Percentiles rank a stretch among this genome's conserved stretches.
These are phyloP conservation scores for Cytidiella melzeri DNA, from an alignment of 768 basidiomycete species.

Conservation along the genomic window DNA sequence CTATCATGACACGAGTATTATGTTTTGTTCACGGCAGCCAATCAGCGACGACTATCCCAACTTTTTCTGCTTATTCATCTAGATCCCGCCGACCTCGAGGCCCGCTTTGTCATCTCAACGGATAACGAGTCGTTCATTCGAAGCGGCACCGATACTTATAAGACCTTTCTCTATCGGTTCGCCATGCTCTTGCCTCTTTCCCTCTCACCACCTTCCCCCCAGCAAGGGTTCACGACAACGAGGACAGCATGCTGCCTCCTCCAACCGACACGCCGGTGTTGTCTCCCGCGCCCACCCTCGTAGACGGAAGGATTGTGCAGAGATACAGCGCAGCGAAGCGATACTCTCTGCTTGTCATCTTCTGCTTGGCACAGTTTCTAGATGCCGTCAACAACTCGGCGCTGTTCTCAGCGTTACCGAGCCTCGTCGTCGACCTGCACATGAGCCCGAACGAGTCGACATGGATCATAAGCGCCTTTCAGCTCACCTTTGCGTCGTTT, in stretches of 20 bases:
- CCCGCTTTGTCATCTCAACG: too few species aligned
- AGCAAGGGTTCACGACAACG: not conserved
- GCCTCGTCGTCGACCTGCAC: conserved; percentile 19
- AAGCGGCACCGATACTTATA: too few species aligned
- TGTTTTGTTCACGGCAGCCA: too few species aligned
- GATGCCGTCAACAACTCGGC: conserved; percentile 32
- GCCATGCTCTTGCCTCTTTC: too few species aligned
- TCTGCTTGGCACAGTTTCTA: conserved; percentile 33
- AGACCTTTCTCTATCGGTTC: too few species aligned
- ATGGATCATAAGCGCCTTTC: conserved; percentile 33
- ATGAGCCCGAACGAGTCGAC: conserved; percentile 23
- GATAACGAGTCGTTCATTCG: too few species aligned
- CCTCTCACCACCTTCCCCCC: too few species aligned
- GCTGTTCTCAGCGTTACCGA: conserved; percentile 29
- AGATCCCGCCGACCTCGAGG: too few species aligned
- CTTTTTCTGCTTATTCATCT: too few species aligned
- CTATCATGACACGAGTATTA: too few species aligned
- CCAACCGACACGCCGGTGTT: conserved; percentile 4
- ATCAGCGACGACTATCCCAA: too few species aligned
- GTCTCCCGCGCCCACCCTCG: conserved; percentile 25
- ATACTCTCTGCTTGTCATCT: conserved; percentile 26
- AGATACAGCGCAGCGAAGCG: conserved; percentile 23
- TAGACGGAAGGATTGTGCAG: conserved; percentile 22
- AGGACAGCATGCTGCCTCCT: not conserved
- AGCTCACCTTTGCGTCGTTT: conserved; percentile 30